Base-by-base conservation (phyloP, 306 rosid genomes). In the Cucurbita ficifolia region DNA sequence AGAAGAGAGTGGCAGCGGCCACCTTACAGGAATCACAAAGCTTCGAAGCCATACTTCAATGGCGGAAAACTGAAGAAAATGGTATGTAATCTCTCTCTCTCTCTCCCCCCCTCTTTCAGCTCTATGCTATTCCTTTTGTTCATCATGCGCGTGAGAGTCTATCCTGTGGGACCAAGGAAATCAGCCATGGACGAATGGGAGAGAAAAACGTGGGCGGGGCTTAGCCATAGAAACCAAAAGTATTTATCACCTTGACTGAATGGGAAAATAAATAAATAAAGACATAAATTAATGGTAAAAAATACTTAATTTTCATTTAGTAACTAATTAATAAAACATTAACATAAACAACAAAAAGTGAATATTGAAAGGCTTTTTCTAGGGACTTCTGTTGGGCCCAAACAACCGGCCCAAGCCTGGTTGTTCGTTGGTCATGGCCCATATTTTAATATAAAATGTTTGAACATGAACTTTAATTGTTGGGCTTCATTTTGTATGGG, bases 1-100 rank as follows among this genome's bases (percentile, higher is more conserved):
- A 94, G 79, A 85, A 94, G 56, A 91, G 81, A 13, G 92, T 86
- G 5, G 95, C 95, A 7, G 88, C 75, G n/a, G 97, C 91, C 40
- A 95, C 85, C 51, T 91, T 88, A 82, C 97, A 94, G 0, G 90
- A 91, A 64, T 94, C 99, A n/a, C 99, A 94, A n/a, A 89, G 91
- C 88, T 91, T 94, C 17, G 96, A 89, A 2, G 97, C 86, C 99
- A 94, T 53, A 14, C 38, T 73, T 7, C 19, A 46, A 61, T 62
- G 59, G 58, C 36, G 19, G n/a, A 65, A 19, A 39, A 45, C n/a
- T 10, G 16, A 16, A 36, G 16, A 46, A 36, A 8, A 19, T 6
- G 48, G 69, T 21, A 7, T 17, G 50, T 5, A 49, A 64, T 46
- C 17, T 43, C 5, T 17, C 54, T 24, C 17, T 43, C n/a, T 42